These are phyloP conservation scores for Colletotrichum orbiculare DNA, from an alignment of 2,329 filamentous ascomycete species.

Conservation along the genomic window DNA sequence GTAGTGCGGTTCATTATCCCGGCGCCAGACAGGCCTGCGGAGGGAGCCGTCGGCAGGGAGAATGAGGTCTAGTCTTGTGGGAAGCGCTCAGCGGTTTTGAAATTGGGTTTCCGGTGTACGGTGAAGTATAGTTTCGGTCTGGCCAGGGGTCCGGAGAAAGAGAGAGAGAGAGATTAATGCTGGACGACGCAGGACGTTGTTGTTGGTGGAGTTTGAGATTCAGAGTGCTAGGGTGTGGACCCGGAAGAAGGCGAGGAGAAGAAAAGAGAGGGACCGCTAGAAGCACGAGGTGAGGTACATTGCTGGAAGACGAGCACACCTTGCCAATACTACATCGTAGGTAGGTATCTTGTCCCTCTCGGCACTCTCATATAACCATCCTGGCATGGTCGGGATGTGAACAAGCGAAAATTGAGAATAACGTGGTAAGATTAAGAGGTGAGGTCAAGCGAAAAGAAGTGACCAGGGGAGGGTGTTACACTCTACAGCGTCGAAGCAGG, in stretches of 20 bases:
- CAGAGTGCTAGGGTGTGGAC: conserved; percentile 14
- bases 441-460: conserved; percentile 17
- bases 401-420: conserved; percentile 21
- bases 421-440: conserved; percentile 33
- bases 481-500: no score
- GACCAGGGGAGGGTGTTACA: no score
- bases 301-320: no score
- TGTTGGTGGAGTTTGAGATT: conserved; percentile 21
- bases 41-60: neutral
- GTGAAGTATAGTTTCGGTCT: neutral
- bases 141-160: neutral
- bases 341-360: no score
- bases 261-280: conserved; percentile 35
- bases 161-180: neutral
- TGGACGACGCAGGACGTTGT: neutral
- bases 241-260: conserved; percentile 34
- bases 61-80: neutral
- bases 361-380: no score
- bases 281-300: conserved; percentile 4
- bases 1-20: conserved; percentile 1
- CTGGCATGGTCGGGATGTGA: neutral
- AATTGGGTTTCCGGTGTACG: conserved; percentile 13
- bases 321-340: no score
- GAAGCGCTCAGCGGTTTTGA: conserved; percentile 17
- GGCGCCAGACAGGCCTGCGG: neutral